Evolutionary conservation across 2,329 filamentous ascomycete species (phyloP), one percentile per base, ranked within the genome.

Genomic region (Aspergillus candidus): DNA sequence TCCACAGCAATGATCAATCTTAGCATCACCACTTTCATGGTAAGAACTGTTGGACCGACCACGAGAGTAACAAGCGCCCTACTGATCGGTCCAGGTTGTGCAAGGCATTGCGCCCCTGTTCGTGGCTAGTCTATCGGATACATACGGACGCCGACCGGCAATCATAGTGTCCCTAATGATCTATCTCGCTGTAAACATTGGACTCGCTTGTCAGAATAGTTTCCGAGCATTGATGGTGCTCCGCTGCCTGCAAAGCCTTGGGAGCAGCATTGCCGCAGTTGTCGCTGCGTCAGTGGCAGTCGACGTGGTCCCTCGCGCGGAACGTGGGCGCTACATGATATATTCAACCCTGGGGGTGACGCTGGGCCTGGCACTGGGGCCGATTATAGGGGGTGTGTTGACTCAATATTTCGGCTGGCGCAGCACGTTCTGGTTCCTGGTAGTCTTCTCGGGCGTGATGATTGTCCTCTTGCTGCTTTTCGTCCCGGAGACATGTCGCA

Each of bases 311-410:
- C 80, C 83, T 0, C 80, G 77, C 36, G 74, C 78, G 0, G 84
- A 91, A 61, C 72, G 87, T 53, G 87, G 86, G 3, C 78, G 75
- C 44, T 90, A 86, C 57, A 83, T 90, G 69, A 84, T 79, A 40
- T 76, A 82, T 47, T 78, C 82, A n/a, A 76, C 74, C 29, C 73
- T 72, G 4, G 80, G 77, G 12, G 69, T 77, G 42, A 78, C 82
- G 32, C 40, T 73, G 11, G 71, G 66, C 1, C 70, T 70, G 1
- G 60, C 71, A 3, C 57, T 85, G 6, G 70, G 78, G 0, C 82
- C 83, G 0, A 73, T 84, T 1, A 67, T 86, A 3, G 83, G 84
- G 11, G 84, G 83, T 1, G 50, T 86, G 1, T 62, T 88, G 13
- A 73, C 74, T 13, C 70, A 84, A 50, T 83, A 76, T 48, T 70